These are phyloP conservation scores for Pezicula rhizophila DNA, from an alignment of 2,329 filamentous ascomycete genomes.

Conservation along the genomic window DNA sequence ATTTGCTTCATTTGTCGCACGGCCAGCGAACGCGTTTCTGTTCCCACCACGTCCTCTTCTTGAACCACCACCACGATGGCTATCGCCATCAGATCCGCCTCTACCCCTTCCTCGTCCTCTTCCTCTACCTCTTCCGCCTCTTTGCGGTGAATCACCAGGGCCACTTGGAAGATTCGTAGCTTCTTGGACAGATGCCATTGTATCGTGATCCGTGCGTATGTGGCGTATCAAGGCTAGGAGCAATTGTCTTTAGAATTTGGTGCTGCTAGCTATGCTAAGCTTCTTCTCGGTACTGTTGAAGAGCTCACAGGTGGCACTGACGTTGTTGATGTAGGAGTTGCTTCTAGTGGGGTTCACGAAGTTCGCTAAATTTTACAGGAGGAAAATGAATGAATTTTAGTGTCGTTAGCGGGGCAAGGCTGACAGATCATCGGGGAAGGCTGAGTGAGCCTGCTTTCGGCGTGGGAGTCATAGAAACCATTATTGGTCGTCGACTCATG, in stretches of 20 bases:
- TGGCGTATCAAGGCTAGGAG: not conserved
- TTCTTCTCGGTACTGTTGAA: too few species aligned
- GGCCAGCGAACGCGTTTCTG: conserved; percentile 4
- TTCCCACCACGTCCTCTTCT: conserved; percentile 14
- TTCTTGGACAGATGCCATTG: conserved; percentile 1
- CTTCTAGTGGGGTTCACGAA: not conserved
- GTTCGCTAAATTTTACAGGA: not conserved
- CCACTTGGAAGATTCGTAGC: conserved; percentile 16
- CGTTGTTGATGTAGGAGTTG: too few species aligned
- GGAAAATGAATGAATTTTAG: not conserved
- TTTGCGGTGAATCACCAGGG: conserved; percentile 24
- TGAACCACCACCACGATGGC: conserved; percentile 3
- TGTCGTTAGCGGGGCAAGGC: conserved; percentile 1
- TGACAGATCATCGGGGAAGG: conserved; percentile 1
- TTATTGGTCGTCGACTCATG: not conserved
- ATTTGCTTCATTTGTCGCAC: conserved; percentile 1
- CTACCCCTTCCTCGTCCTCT: conserved; percentile 28
- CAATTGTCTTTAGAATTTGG: too few species aligned
- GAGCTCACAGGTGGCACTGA: too few species aligned
- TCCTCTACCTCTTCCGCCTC: conserved; percentile 32
- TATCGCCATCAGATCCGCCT: conserved; percentile 7
- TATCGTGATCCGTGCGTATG: too few species aligned
- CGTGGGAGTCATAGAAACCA: not conserved
- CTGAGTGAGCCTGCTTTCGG: not conserved
- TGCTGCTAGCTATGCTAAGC: too few species aligned